Conservation (phyloP, 768 basidiomycete genomes). For the Coprinopsis cinerea region DNA sequence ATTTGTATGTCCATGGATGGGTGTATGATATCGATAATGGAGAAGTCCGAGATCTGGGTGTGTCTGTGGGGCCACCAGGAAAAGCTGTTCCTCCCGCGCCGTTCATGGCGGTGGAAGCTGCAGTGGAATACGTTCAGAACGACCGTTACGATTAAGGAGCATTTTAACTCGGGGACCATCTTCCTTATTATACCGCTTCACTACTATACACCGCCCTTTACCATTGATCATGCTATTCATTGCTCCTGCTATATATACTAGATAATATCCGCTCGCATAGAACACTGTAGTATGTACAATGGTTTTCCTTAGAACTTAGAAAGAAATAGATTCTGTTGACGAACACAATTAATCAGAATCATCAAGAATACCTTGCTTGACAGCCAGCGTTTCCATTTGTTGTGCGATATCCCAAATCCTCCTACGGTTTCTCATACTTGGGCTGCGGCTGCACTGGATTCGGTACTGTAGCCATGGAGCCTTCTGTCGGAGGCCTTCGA, state of each 20-base stretch:
- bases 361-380: neutral
- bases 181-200: no score
- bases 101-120: neutral
- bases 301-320: no score
- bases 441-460: conserved; percentile 7
- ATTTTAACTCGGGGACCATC: no score
- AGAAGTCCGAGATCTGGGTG: conserved; percentile 38
- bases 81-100: conserved; percentile 20
- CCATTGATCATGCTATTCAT: no score
- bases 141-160: no score
- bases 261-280: no score
- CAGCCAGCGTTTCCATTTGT: conserved; percentile 1
- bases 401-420: conserved; percentile 13
- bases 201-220: no score
- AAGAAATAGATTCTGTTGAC: no score
- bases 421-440: conserved; percentile 15
- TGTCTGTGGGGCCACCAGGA: conserved; percentile 36
- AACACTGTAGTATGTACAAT: no score
- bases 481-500: neutral
- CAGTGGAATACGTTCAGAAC: no score
- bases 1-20: conserved; percentile 48
- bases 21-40: conserved; percentile 54
- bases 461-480: conserved; percentile 3
- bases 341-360: no score
- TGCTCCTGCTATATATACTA: no score